Evolutionary conservation across 2,329 filamentous ascomycete genomes (phyloP), one percentile per base, ranked within the genome.

Genomic region (Apiospora pterosperma): DNA sequence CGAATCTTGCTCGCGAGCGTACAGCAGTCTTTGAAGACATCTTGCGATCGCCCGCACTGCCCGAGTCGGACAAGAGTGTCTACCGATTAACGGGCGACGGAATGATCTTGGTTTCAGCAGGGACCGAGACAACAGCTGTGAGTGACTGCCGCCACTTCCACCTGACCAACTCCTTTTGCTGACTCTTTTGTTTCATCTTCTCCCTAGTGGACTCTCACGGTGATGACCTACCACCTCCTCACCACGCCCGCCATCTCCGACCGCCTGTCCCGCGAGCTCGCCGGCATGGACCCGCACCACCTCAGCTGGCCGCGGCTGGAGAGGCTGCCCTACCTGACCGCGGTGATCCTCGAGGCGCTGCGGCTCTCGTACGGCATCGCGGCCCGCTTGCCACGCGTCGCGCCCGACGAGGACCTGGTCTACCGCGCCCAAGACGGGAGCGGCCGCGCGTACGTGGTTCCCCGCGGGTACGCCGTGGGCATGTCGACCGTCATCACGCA

Each of bases 401-500:
- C 76, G 65, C 59, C 67, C 62, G 6, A 75, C 64, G 71, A 79
- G 69, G 34, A 75, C 39, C 66, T 78, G 39, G n/a, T 75, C 68
- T 71, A 76, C 64, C 63, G 67, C 14, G 64, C 67, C n/a, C 68
- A 68, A 21, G 64, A 65, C 38, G 62, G 62, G 3, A 12, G 42
- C 28, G 21, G 31, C 34, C 64, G 74, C 14, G 72, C 74, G 11
- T 73, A 76, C 19, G 74, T 72, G 3, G 70, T 80, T 7, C 77
- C 77, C 1, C 70, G 70, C 0, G 75, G 77, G 10, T 80, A 75
- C 1, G 75, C 75, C 3, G 74, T 82, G 1, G 73, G 76, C 31
- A 78, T 80, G 71, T 78, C 77, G 0, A 70, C 75, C 1, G 71
- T 73, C 3, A 73, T 80, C 10, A 72, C 75, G 12, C 80, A 83